A percentile compares a stretch with the other conserved stretches of the same genome.
Conservation (phyloP, 176 grass and related monocot genomes). For the Carex cristatella region DNA sequence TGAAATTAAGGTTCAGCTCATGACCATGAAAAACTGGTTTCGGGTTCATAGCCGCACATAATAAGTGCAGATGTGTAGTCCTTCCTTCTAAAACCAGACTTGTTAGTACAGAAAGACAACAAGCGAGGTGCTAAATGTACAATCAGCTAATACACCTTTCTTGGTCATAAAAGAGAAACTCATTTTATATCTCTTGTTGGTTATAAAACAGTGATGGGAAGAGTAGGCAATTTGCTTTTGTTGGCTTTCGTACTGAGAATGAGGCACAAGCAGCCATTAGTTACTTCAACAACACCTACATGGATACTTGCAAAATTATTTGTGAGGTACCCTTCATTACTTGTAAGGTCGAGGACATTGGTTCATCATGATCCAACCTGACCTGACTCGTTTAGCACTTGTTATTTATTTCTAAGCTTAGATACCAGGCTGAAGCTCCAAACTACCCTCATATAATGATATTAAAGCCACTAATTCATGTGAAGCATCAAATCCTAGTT, state of each 20-base stretch:
- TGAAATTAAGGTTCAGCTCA: background rate
- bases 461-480: background rate
- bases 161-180: background rate
- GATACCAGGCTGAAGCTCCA: background rate
- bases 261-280: constrained; percentile 75
- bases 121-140: background rate
- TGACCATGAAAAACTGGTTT: background rate
- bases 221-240: constrained; percentile 89
- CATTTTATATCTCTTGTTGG: background rate
- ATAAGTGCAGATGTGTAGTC: background rate
- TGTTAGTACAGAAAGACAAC: background rate
- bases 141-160: background rate
- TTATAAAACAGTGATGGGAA: constrained; percentile 63
- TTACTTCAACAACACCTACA: constrained; percentile 90
- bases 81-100: background rate
- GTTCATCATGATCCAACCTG: background rate
- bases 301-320: constrained; percentile 87
- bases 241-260: constrained; percentile 74
- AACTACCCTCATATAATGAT: background rate
- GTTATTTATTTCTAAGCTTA: background rate
- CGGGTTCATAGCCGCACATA: background rate
- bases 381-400: background rate
- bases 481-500: background rate
- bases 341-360: background rate
- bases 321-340: constrained; percentile 62